Percentiles rank a stretch among this genome's conserved stretches.
Evolutionary conservation across 2,329 filamentous ascomycete species (phyloP).

Genomic region (Botrytis squamosa): DNA sequence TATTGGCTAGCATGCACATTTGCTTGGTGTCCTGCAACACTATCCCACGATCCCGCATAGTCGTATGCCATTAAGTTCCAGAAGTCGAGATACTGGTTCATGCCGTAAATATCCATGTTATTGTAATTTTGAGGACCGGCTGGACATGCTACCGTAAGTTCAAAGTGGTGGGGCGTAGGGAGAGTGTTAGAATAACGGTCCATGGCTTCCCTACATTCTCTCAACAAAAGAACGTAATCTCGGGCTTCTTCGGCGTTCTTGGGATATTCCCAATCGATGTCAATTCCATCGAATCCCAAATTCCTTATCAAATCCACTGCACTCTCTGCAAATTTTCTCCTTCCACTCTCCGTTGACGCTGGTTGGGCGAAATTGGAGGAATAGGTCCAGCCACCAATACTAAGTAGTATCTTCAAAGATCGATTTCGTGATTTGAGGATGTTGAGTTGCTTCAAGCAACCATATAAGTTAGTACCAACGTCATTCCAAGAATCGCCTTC

Average conservation of each 20-base stretch:
- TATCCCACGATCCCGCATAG: slow-evolving; percentile 80
- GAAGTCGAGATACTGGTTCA: slow-evolving; percentile 68
- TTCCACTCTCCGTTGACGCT: slow-evolving; percentile 67
- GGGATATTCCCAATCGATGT: slow-evolving; percentile 70
- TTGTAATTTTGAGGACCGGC: slow-evolving; percentile 62
- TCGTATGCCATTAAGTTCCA: slow-evolving; percentile 90
- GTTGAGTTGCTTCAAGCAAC: slow-evolving; percentile 84
- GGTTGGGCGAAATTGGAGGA: slow-evolving; percentile 77
- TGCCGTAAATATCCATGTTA: slow-evolving; percentile 59
- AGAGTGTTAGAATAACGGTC: slow-evolving; percentile 54
- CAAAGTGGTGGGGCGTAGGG: slow-evolving; percentile 50
- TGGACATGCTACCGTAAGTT: slow-evolving; percentile 63
- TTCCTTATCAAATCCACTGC: slow-evolving; percentile 76
- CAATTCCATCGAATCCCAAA: slow-evolving; percentile 72
- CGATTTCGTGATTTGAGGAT: slow-evolving; percentile 79
- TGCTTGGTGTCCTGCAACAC: slow-evolving; percentile 70
- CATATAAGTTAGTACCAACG: slow-evolving; percentile 76
- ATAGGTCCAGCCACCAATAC: slow-evolving; percentile 92
- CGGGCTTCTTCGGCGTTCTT: slow-evolving; percentile 53
- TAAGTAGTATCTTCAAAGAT: slow-evolving; percentile 80
- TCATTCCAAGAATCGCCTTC: slow-evolving; percentile 70
- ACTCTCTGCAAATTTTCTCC: slow-evolving; percentile 68
- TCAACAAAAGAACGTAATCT: slow-evolving; percentile 58
- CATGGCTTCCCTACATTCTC: slow-evolving; percentile 55
- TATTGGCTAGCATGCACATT: slow-evolving; percentile 65